Evolutionary conservation across 2,329 filamentous ascomycete genomes (phyloP).

Genomic region (Trichoderma simmonsii): DNA sequence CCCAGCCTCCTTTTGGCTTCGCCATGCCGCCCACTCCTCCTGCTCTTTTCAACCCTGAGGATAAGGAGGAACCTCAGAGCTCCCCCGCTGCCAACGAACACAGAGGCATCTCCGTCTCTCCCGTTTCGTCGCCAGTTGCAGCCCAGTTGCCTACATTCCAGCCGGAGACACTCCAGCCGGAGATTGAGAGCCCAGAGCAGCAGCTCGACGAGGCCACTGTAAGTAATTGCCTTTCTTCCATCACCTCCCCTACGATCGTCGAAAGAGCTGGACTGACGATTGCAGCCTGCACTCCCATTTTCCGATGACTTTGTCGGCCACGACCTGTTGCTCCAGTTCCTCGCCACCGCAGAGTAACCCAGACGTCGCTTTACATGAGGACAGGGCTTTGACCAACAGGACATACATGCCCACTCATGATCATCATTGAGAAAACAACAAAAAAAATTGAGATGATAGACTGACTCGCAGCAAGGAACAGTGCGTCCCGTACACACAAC

Average conservation of each 20-base stretch:
- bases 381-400: neutral
- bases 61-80: neutral
- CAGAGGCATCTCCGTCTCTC: neutral
- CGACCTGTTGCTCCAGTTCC: neutral
- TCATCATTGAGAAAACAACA: neutral
- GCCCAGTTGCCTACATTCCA: neutral
- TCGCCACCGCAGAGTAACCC: neutral
- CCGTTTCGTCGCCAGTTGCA: neutral
- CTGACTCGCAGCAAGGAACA: neutral
- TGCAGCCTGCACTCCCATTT: neutral
- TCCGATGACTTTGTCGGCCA: neutral
- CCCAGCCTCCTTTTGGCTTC: neutral
- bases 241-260: neutral
- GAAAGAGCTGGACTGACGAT: neutral
- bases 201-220: neutral
- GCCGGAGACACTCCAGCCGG: neutral
- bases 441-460: neutral
- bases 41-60: neutral
- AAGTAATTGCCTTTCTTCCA: neutral
- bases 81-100: neutral
- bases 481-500: neutral
- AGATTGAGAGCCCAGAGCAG: neutral
- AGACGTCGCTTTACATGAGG: neutral
- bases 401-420: neutral
- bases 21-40: neutral